A percentile compares a stretch with the other conserved stretches of the same genome.
These are phyloP conservation scores for Dioscorea alata DNA, from an alignment of 106 monocot genomes.

Conservation along the genomic window DNA sequence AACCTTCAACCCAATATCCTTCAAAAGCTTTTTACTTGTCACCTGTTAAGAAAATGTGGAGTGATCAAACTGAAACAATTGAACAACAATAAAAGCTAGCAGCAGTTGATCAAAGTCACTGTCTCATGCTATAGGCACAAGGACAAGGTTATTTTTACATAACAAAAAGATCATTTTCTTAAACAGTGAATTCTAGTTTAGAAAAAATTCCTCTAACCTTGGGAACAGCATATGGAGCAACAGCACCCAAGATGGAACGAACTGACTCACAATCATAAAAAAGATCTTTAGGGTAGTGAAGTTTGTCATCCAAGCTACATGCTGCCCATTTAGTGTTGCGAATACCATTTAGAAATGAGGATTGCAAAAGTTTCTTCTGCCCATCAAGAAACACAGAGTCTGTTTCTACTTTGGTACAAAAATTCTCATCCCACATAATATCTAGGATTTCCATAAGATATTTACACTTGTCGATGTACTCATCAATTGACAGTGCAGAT, in stretches of 20 bases:
- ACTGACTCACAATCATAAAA: slow-evolving; percentile 75
- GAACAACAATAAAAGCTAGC: no score
- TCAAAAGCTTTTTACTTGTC: slow-evolving; percentile 59
- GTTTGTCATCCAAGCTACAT: slow-evolving; percentile 52
- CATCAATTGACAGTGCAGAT: slow-evolving; percentile 53
- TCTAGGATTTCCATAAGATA: slow-evolving; percentile 94
- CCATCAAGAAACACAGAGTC: slow-evolving; percentile 14
- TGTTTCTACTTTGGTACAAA: slow-evolving; percentile 31
- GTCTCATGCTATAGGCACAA: no score
- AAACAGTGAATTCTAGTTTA: no score
- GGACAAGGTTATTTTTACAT: no score
- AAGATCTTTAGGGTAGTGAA: slow-evolving; percentile 68
- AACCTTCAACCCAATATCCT: slow-evolving; percentile 79
- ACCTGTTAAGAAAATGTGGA: slow-evolving; percentile 26
- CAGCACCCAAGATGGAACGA: slow-evolving; percentile 51
- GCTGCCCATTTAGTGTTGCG: slow-evolving; percentile 58
- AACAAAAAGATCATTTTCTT: no score
- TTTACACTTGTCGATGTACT: slow-evolving; percentile 47
- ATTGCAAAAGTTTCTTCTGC: slow-evolving; percentile 22
- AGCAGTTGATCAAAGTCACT: no score
- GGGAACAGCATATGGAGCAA: slow-evolving; percentile 79
- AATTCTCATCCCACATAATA: slow-evolving; percentile 84
- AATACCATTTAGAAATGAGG: slow-evolving; percentile 61
- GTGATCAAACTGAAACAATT: no score
- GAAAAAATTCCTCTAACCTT: slow-evolving; percentile 36